phyloP scores from a whole-genome alignment of 768 basidiomycete species.

The Russula earlei region DNA sequence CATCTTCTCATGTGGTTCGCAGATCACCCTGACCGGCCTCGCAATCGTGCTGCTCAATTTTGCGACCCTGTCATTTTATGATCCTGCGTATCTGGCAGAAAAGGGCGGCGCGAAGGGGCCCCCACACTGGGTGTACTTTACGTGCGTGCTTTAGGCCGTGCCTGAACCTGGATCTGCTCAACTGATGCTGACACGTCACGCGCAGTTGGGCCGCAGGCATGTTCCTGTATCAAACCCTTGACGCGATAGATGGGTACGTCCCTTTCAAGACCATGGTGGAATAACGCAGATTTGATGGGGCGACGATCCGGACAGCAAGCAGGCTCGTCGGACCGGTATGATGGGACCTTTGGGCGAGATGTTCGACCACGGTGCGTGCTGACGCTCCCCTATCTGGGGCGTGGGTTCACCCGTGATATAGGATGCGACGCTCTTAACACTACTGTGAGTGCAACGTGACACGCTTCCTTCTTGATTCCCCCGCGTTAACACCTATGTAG shows the following conservation, averaged over 20 bases:
- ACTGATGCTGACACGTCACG: neutral
- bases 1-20: neutral
- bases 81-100: slow-evolving; percentile 65
- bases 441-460: slow-evolving; percentile 42
- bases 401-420: slow-evolving; percentile 22
- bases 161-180: neutral
- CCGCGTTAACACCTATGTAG: slow-evolving; percentile 30
- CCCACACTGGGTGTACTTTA: slow-evolving; percentile 86
- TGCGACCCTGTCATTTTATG: slow-evolving; percentile 70
- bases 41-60: slow-evolving; percentile 78
- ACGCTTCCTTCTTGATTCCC: neutral
- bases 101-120: slow-evolving; percentile 52
- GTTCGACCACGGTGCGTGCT: slow-evolving; percentile 83
- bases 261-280: slow-evolving; percentile 5
- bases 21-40: slow-evolving; percentile 90
- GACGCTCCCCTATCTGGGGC: neutral
- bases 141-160: slow-evolving; percentile 38
- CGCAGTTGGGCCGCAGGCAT: slow-evolving; percentile 78
- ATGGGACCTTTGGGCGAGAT: slow-evolving; percentile 95
- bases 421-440: slow-evolving; percentile 94
- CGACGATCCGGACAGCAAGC: slow-evolving; percentile 52
- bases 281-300: neutral
- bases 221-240: slow-evolving; percentile 85
- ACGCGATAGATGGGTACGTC: slow-evolving; percentile 76
- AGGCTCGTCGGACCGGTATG: slow-evolving; percentile 93